These are phyloP conservation scores for Salvia miltiorrhiza DNA, from an alignment of 257 asterid genomes.

Conservation along the genomic window DNA sequence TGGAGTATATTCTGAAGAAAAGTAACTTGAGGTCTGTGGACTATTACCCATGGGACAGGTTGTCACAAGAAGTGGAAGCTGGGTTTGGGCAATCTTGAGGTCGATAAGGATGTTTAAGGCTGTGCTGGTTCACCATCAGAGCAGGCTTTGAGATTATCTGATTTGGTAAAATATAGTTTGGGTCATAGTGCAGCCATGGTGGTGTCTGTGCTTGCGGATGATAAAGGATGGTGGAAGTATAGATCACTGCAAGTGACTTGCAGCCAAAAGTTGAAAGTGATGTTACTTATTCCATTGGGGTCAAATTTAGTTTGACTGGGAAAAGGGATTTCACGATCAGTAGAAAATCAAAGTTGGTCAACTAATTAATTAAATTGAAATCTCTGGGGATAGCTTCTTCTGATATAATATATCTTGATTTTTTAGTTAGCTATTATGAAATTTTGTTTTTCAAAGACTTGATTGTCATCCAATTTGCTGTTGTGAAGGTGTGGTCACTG, in stretches of 20 bases:
- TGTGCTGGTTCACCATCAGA: background rate
- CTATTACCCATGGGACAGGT: background rate
- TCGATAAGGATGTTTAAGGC: background rate
- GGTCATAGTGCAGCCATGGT: background rate
- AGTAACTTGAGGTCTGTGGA: background rate
- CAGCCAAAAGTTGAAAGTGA: background rate
- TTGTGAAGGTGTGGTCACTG: constrained; percentile 94
- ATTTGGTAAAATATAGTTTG: background rate
- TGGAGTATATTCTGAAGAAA: background rate
- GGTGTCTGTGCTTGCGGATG: background rate
- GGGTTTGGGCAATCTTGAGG: background rate
- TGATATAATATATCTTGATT: background rate
- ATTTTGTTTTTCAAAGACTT: background rate
- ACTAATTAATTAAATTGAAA: background rate
- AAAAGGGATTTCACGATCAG: background rate
- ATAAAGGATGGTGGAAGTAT: background rate
- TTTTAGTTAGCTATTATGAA: background rate
- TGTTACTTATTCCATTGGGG: background rate
- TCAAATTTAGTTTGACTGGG: background rate
- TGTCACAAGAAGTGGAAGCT: background rate
- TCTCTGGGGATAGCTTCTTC: background rate
- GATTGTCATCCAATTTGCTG: constrained; percentile 4
- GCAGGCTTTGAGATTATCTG: background rate
- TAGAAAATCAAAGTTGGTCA: background rate
- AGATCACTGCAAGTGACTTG: background rate